Percentiles rank a stretch among this genome's conserved stretches.
Evolutionary conservation across 441 rosid species (phyloP).

Genomic region (Erodium texanum): DNA sequence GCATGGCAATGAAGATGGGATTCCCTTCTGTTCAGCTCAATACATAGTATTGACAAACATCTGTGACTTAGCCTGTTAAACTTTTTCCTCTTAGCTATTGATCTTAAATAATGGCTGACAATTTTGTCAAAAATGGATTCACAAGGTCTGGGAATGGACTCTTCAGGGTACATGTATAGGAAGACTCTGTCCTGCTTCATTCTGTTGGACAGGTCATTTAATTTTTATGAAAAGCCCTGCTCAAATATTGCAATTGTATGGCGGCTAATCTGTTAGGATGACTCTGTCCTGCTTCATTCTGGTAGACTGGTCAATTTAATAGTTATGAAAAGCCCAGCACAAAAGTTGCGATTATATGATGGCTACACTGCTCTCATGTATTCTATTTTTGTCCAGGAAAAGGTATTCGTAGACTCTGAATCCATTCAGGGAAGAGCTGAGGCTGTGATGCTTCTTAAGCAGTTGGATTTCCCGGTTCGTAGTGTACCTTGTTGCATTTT

Average conservation of each 20-base stretch:
- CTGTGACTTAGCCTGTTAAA: neutral
- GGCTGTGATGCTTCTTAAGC: slow-evolving; percentile 94
- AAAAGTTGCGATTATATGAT: too few species aligned
- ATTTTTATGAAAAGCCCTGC: too few species aligned
- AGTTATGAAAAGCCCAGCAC: too few species aligned
- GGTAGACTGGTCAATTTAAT: too few species aligned
- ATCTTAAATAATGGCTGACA: neutral
- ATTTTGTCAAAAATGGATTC: slow-evolving; percentile 9
- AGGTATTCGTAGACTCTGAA: slow-evolving; percentile 86
- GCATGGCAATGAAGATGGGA: slow-evolving; percentile 1
- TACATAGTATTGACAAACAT: neutral
- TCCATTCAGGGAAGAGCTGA: slow-evolving; percentile 94
- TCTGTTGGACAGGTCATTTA: too few species aligned
- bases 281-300: neutral
- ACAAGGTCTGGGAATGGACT: neutral
- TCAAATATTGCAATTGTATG: too few species aligned
- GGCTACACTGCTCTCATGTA: slow-evolving; percentile 14
- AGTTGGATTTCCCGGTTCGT: slow-evolving; percentile 85
- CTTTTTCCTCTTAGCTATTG: neutral
- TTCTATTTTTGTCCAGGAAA: slow-evolving; percentile 41
- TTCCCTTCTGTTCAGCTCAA: neutral
- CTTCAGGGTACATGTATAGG: neutral
- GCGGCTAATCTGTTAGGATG: neutral
- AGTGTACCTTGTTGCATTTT: slow-evolving; percentile 14
- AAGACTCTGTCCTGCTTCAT: neutral